Conservation (phyloP, 805 yeast genomes). For the Ogataea henricii region DNA sequence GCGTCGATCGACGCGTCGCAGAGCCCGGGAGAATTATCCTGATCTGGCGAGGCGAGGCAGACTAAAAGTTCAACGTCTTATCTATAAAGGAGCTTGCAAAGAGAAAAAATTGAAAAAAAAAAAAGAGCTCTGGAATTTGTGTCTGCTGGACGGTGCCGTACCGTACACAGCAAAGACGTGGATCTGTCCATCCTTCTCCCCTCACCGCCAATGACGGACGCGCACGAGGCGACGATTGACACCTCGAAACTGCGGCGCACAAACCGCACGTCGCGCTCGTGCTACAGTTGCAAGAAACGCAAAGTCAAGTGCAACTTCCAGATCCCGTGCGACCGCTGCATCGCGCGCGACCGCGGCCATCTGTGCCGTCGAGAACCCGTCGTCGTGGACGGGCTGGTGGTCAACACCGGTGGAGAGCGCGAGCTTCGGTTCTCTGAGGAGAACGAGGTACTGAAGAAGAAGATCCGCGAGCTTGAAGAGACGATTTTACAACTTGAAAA, state of each 20-base stretch:
- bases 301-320: conserved; percentile 52
- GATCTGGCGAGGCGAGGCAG: not conserved
- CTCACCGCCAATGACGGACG: too few species aligned
- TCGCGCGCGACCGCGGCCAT: conserved; percentile 33
- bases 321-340: conserved; percentile 49
- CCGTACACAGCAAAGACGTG: too few species aligned
- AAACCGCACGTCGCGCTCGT: conserved; percentile 43
- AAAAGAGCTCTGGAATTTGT: too few species aligned
- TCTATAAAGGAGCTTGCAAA: not conserved
- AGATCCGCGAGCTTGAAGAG: conserved; percentile 30
- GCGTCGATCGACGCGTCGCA: conserved; percentile 2
- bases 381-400: conserved; percentile 35
- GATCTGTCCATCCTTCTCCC: too few species aligned
- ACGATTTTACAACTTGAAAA: conserved; percentile 18
- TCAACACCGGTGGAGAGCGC: conserved; percentile 26
- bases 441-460: conserved; percentile 31
- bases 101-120: not conserved
- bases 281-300: conserved; percentile 47
- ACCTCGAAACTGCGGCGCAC: conserved; percentile 28
- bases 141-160: too few species aligned
- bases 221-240: conserved; percentile 9
- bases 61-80: not conserved
- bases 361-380: conserved; percentile 37
- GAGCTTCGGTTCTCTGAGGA: conserved; percentile 31
- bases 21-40: not conserved